Evolutionary conservation across 441 rosid genomes (phyloP).

Genomic region (Erodium texanum): DNA sequence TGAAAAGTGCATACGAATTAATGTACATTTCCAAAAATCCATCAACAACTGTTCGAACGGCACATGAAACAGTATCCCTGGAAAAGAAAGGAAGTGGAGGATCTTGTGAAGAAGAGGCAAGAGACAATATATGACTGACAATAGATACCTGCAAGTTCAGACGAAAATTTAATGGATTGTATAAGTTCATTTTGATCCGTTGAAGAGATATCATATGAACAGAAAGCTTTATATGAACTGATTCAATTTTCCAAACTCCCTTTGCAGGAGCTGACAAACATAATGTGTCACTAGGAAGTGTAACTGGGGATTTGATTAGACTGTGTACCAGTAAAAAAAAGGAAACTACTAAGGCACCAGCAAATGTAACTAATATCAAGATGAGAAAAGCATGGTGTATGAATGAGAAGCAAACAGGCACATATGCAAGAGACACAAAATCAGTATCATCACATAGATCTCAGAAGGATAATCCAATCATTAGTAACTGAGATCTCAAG

Average conservation of each 20-base stretch:
- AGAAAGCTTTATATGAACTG: conserved; percentile 2
- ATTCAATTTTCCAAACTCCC: not conserved
- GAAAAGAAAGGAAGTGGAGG: conserved; percentile 69
- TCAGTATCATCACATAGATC: not conserved
- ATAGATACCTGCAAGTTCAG: conserved; percentile 65
- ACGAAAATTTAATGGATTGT: conserved; percentile 12
- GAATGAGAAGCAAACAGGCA: not conserved
- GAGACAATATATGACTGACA: conserved; percentile 71
- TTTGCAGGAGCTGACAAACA: conserved; percentile 3
- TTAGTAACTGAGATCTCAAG: not conserved
- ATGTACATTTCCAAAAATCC: conserved; percentile 80
- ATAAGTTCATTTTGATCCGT: not conserved
- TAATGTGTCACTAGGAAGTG: not conserved
- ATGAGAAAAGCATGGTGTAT: not conserved
- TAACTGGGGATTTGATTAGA: not conserved
- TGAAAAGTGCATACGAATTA: conserved; percentile 19
- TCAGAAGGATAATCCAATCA: not conserved
- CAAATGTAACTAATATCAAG: not conserved
- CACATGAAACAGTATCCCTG: conserved; percentile 46
- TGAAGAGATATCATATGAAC: not conserved
- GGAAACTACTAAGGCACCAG: not conserved
- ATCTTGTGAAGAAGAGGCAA: conserved; percentile 59
- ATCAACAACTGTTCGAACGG: conserved; percentile 81
- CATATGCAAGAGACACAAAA: not conserved
- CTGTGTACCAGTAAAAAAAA: not conserved